These are phyloP conservation scores for Quillaja saponaria DNA, from an alignment of 306 rosid species.

Conservation along the genomic window DNA sequence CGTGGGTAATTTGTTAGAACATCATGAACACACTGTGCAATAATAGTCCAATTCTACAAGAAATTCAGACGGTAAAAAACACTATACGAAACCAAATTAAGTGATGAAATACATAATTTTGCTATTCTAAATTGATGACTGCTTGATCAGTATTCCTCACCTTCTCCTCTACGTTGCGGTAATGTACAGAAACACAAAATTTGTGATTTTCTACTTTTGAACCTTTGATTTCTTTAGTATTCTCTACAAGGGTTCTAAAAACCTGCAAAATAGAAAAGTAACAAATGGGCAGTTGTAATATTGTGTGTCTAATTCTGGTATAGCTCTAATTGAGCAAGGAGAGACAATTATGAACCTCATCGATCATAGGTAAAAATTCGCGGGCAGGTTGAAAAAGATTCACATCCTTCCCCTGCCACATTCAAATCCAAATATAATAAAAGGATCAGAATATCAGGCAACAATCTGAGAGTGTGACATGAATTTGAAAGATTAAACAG, in stretches of 20 bases:
- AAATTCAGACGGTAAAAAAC: constrained; percentile 3
- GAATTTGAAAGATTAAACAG: not conserved
- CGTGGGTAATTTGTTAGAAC: constrained; percentile 72
- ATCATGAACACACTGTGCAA: constrained; percentile 88
- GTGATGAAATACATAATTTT: not conserved
- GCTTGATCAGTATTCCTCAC: constrained; percentile 42
- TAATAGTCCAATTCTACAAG: constrained; percentile 73
- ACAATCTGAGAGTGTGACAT: not conserved
- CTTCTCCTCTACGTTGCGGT: constrained; percentile 87
- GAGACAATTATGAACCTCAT: constrained; percentile 53
- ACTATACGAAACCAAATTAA: not conserved
- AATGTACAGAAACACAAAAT: constrained; percentile 95
- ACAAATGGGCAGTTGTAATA: not conserved
- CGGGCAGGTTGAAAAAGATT: constrained; percentile 89
- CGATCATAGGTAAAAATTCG: constrained; percentile 80
- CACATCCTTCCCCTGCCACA: constrained; percentile 67
- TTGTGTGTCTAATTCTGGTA: constrained; percentile 1
- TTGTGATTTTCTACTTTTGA: constrained; percentile 90
- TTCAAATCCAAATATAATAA: constrained; percentile 3
- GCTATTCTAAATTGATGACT: not conserved
- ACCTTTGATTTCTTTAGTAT: constrained; percentile 67
- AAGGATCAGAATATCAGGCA: too few relatives aligned
- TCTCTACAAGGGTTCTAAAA: constrained; percentile 76
- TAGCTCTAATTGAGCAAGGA: too few relatives aligned
- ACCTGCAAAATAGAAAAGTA: constrained; percentile 66